Conservation (phyloP, 129 eudicot species). For the Ambrosia trifida region DNA sequence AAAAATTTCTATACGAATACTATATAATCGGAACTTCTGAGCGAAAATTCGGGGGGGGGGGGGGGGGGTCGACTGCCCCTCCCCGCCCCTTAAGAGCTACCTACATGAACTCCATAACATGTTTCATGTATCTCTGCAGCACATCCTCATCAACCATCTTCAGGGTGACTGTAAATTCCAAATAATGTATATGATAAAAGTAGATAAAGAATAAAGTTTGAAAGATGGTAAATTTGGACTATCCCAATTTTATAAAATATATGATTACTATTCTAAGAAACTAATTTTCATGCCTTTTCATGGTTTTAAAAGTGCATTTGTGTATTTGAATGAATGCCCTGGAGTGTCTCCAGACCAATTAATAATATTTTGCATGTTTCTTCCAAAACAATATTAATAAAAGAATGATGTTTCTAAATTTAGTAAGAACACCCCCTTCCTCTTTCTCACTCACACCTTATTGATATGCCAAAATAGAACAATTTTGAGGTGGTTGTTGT, state of each 20-base stretch:
- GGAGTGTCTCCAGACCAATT: slow-evolving; percentile 25
- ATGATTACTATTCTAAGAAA: too few species aligned
- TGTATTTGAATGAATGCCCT: not conserved
- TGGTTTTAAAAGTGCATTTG: too few species aligned
- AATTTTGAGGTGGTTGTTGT: slow-evolving; percentile 12
- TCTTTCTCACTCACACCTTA: slow-evolving; percentile 28
- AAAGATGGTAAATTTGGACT: too few species aligned
- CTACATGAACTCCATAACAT: slow-evolving; percentile 24
- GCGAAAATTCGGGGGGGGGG: too few species aligned
- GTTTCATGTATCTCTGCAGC: slow-evolving; percentile 15
- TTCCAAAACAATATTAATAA: slow-evolving; percentile 14
- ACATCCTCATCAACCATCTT: slow-evolving; percentile 18
- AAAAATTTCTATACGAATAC: too few species aligned
- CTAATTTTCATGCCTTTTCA: too few species aligned
- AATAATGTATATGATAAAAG: too few species aligned
- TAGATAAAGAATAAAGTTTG: too few species aligned
- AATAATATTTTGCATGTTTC: slow-evolving; percentile 21
- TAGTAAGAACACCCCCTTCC: slow-evolving; percentile 27
- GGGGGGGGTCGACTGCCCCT: too few species aligned
- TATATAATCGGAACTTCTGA: too few species aligned
- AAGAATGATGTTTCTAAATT: slow-evolving; percentile 31
- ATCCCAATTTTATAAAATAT: too few species aligned
- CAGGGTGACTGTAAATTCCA: slow-evolving; percentile 17
- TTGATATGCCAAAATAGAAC: slow-evolving; percentile 14
- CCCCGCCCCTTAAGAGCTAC: too few species aligned